Evolutionary conservation across 2,329 filamentous ascomycete genomes (phyloP).

Genomic region (Ophioceras dolichostomum): DNA sequence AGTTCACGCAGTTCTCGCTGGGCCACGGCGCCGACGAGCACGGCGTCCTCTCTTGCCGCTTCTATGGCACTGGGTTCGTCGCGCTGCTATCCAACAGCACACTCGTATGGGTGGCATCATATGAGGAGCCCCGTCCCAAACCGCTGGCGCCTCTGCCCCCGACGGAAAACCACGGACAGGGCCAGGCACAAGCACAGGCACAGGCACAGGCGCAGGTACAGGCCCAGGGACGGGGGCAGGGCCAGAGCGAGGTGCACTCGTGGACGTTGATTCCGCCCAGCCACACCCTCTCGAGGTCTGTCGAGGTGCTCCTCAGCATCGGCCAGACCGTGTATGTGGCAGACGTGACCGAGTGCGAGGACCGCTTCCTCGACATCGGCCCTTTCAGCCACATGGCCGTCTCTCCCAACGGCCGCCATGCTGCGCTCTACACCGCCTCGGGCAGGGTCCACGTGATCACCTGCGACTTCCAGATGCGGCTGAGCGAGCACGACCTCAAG

Average conservation of each 20-base stretch:
- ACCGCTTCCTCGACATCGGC: constrained; percentile 80
- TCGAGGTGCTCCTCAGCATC: constrained; percentile 84
- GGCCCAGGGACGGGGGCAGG: too few relatives aligned
- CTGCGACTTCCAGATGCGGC: constrained; percentile 83
- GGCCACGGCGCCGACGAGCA: constrained; percentile 82
- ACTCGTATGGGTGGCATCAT: constrained; percentile 75
- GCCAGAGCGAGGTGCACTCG: constrained; percentile 68
- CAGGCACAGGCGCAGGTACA: background rate
- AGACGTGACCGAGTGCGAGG: constrained; percentile 82
- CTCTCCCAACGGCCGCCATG: constrained; percentile 80
- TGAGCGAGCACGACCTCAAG: constrained; percentile 84
- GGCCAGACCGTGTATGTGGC: constrained; percentile 74
- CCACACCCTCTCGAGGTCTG: constrained; percentile 80
- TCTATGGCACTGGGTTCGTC: constrained; percentile 88
- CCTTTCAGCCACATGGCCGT: constrained; percentile 86
- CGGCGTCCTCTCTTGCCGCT: constrained; percentile 78
- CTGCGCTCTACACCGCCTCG: constrained; percentile 74
- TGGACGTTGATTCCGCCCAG: constrained; percentile 85
- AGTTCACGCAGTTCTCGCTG: constrained; percentile 89
- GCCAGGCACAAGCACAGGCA: too few relatives aligned
- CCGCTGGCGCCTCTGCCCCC: constrained; percentile 63
- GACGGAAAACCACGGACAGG: too few relatives aligned
- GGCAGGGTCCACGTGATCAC: constrained; percentile 88
- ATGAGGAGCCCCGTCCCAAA: constrained; percentile 81
- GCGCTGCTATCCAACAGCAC: constrained; percentile 82